Conservation (phyloP, 441 rosid genomes). For the Omphalea diandra region DNA sequence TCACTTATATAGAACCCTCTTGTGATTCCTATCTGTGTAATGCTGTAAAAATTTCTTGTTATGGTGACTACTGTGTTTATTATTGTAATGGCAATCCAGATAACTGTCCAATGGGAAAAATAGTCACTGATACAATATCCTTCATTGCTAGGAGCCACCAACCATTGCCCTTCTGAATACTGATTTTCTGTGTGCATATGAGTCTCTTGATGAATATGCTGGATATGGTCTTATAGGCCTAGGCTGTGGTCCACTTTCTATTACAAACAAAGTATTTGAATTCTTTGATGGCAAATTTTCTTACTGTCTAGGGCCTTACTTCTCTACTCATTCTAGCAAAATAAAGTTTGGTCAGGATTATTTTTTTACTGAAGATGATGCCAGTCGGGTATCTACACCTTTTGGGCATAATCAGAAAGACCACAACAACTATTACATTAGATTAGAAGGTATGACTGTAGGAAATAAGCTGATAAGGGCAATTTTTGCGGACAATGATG, state of each 20-base stretch:
- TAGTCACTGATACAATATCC: slow-evolving; percentile 23
- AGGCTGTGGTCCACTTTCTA: neutral
- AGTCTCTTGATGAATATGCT: neutral
- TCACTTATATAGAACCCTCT: slow-evolving; percentile 35
- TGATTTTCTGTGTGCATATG: neutral
- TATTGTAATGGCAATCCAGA: slow-evolving; percentile 1
- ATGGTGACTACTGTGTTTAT: slow-evolving; percentile 30
- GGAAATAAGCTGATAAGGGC: too few species aligned
- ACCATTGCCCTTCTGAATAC: neutral
- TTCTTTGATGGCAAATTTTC: neutral
- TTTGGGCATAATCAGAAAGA: too few species aligned
- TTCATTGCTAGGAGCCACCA: neutral
- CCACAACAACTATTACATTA: too few species aligned
- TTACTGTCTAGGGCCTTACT: neutral
- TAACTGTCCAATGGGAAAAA: slow-evolving; percentile 28
- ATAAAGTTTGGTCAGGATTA: too few species aligned
- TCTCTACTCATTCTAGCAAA: too few species aligned
- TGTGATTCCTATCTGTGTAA: slow-evolving; percentile 33
- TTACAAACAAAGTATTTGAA: neutral
- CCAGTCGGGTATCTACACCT: too few species aligned
- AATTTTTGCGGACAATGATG: too few species aligned
- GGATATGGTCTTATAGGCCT: neutral
- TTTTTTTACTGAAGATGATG: too few species aligned
- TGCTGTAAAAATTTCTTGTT: neutral
- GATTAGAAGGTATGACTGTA: too few species aligned